A percentile compares a stretch with the other conserved stretches of the same genome.
These are phyloP conservation scores for Coix lacrymajobi DNA, from an alignment of 176 grass and related monocot species.

Conservation along the genomic window DNA sequence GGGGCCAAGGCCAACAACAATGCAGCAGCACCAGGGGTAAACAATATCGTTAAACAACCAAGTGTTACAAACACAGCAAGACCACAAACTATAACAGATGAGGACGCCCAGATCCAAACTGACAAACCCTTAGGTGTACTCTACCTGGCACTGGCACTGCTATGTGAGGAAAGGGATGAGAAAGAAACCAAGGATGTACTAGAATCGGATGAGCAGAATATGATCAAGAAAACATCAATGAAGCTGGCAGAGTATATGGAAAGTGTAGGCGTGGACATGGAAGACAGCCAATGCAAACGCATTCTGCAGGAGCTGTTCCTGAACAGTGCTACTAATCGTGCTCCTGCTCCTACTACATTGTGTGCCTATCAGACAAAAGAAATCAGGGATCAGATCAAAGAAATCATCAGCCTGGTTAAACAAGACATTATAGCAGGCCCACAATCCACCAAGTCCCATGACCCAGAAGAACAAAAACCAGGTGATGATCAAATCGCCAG, in stretches of 20 bases:
- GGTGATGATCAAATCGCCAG: background rate
- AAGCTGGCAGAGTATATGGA: background rate
- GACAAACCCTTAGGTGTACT: background rate
- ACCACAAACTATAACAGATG: too few species aligned
- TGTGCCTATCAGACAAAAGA: background rate
- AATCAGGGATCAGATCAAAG: background rate
- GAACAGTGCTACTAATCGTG: background rate
- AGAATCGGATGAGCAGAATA: too few species aligned
- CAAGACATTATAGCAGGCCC: background rate
- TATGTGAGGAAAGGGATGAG: background rate
- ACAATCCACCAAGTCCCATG: background rate
- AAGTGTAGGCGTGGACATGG: background rate
- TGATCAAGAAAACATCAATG: background rate
- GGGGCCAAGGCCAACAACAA: too few species aligned
- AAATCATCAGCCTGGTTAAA: background rate
- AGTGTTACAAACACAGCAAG: too few species aligned
- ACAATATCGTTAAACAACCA: too few species aligned
- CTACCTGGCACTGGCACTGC: background rate
- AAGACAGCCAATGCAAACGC: accelerated
- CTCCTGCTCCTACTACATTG: background rate
- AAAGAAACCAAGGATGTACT: background rate
- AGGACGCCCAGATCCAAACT: background rate
- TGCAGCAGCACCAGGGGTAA: too few species aligned
- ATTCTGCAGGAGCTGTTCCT: background rate
- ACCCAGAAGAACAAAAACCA: background rate